These are phyloP conservation scores for Pichia rugopelliculosa DNA, from an alignment of 805 yeast genomes.

Conservation along the genomic window DNA sequence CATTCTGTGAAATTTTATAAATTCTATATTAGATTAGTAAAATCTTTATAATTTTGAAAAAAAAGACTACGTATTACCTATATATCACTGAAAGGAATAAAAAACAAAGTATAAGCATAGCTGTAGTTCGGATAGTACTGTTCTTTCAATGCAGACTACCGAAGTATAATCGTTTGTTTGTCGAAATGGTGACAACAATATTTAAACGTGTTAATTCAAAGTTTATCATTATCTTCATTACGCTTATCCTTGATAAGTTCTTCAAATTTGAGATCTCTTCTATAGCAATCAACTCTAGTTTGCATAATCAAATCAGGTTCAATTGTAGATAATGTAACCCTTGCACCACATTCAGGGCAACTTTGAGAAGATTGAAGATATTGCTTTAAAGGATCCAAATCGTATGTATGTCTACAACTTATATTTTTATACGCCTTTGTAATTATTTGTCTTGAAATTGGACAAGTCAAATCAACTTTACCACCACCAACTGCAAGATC, in stretches of 20 bases:
- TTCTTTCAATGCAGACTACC: no score
- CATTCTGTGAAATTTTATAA: no score
- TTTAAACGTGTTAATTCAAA: background rate
- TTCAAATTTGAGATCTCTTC: slow-evolving; percentile 8
- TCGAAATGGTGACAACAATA: no score
- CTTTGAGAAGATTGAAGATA: slow-evolving; percentile 24
- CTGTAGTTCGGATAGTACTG: no score
- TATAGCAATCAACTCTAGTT: slow-evolving; percentile 9
- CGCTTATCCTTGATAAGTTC: slow-evolving; percentile 4
- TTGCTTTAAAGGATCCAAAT: slow-evolving; percentile 36
- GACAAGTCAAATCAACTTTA: slow-evolving; percentile 58
- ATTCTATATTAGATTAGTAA: no score
- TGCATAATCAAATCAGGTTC: slow-evolving; percentile 15
- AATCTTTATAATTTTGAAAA: no score
- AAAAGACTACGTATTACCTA: no score
- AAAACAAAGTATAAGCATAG: no score
- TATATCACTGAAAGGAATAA: no score
- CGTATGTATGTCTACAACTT: slow-evolving; percentile 58
- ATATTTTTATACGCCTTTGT: slow-evolving; percentile 47
- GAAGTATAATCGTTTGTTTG: no score
- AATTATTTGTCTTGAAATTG: slow-evolving; percentile 49
- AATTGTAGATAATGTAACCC: background rate
- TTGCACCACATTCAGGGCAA: slow-evolving; percentile 54
- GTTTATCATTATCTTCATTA: slow-evolving; percentile 7
- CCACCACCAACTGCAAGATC: slow-evolving; percentile 68